Conservation (phyloP, 2,329 filamentous ascomycete genomes). For the Diplocarpon rosae region DNA sequence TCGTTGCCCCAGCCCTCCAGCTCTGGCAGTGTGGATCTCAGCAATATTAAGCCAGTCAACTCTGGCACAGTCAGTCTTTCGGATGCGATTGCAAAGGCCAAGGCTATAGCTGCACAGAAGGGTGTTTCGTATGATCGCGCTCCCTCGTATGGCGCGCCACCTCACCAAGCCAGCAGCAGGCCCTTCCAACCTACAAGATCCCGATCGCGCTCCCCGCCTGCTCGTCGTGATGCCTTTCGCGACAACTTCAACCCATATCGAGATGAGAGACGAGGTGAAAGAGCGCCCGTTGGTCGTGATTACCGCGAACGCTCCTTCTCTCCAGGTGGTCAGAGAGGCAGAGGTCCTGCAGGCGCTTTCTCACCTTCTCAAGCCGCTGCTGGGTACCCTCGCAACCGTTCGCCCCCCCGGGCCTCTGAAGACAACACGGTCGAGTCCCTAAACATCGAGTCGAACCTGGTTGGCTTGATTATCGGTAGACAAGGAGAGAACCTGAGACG, state of each 20-base stretch:
- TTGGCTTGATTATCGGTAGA: constrained; percentile 82
- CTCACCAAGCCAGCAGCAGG: constrained; percentile 39
- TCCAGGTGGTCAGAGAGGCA: constrained; percentile 45
- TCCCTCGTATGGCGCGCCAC: constrained; percentile 27
- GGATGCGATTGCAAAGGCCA: constrained; percentile 76
- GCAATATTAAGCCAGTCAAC: constrained; percentile 65
- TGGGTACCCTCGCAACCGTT: constrained; percentile 40
- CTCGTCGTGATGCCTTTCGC: constrained; percentile 57
- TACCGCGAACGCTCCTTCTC: constrained; percentile 67
- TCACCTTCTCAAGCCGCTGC: constrained; percentile 47
- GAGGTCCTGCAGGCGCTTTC: constrained; percentile 39
- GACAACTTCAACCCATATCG: constrained; percentile 74
- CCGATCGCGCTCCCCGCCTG: constrained; percentile 62
- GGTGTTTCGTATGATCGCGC: constrained; percentile 56
- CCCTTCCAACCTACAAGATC: constrained; percentile 51
- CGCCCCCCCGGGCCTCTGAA: constrained; percentile 39
- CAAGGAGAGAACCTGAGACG: constrained; percentile 81
- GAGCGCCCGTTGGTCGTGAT: constrained; percentile 37
- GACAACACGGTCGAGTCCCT: constrained; percentile 67
- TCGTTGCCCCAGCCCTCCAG: constrained; percentile 44
- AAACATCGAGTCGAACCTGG: constrained; percentile 74
- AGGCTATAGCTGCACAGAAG: constrained; percentile 70
- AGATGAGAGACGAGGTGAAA: constrained; percentile 69
- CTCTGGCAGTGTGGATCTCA: constrained; percentile 70
- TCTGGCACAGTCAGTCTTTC: constrained; percentile 75